Percentiles rank a stretch among this genome's conserved stretches.
phyloP scores from a whole-genome alignment of 179 eudicot genomes.

The Camellia oleifera region DNA sequence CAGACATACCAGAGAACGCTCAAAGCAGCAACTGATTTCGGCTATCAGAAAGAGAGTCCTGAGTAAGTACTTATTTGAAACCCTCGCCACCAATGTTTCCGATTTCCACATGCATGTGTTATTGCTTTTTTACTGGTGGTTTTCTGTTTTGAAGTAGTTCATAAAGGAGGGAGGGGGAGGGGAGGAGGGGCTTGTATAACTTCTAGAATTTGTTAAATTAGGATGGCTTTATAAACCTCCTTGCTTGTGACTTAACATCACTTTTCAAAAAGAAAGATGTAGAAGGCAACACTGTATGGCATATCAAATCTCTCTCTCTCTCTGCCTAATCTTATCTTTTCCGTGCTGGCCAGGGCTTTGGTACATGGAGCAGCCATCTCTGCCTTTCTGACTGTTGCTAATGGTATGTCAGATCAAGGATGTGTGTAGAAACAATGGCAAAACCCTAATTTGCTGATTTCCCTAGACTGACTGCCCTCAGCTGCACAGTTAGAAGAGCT shows the following conservation, averaged over 20 bases:
- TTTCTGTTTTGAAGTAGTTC: background rate
- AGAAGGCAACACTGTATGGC: background rate
- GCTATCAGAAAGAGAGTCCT: constrained; percentile 87
- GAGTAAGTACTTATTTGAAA: constrained; percentile 62
- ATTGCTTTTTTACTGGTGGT: background rate
- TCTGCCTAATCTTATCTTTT: background rate
- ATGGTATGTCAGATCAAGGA: constrained; percentile 90
- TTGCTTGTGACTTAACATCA: background rate
- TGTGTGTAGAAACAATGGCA: constrained; percentile 42
- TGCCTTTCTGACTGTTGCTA: constrained; percentile 74
- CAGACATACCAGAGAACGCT: constrained; percentile 83
- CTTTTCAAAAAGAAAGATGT: background rate
- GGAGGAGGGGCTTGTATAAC: background rate
- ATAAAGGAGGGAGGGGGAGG: background rate
- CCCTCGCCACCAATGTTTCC: background rate
- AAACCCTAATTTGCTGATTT: background rate
- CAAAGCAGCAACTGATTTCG: constrained; percentile 88
- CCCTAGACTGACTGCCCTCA: background rate
- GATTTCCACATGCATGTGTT: constrained; percentile 1
- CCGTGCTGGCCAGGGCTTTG: constrained; percentile 53
- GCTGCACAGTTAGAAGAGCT: background rate
- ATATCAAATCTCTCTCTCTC: background rate
- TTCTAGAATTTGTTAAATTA: background rate
- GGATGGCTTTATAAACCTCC: background rate
- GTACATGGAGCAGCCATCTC: constrained; percentile 86